phyloP scores from a whole-genome alignment of 306 rosid species.

The Rosa persica region DNA sequence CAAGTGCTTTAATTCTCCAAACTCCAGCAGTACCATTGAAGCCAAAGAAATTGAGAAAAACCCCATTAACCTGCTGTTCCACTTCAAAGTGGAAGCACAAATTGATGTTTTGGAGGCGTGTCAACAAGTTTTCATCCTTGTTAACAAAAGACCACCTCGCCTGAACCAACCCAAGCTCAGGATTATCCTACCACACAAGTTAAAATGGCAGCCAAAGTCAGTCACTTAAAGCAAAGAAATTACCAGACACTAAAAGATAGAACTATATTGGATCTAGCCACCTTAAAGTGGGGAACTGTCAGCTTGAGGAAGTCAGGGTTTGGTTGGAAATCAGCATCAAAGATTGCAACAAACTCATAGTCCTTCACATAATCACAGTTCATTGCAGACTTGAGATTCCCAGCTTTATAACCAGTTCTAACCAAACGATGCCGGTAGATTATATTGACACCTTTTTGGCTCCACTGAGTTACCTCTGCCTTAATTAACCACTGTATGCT shows the following conservation, averaged over 20 bases:
- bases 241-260: neutral
- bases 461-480: conserved; percentile 66
- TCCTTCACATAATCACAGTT: conserved; percentile 60
- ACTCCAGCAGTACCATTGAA: conserved; percentile 88
- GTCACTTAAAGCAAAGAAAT: conserved; percentile 15
- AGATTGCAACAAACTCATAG: conserved; percentile 70
- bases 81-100: conserved; percentile 81
- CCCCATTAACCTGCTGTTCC: conserved; percentile 77
- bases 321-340: conserved; percentile 83
- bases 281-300: conserved; percentile 75
- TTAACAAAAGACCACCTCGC: conserved; percentile 80
- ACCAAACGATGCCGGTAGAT: conserved; percentile 61
- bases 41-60: conserved; percentile 69
- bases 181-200: conserved; percentile 43
- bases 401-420: conserved; percentile 74
- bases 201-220: conserved; percentile 18
- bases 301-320: conserved; percentile 58
- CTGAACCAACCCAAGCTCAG: conserved; percentile 71
- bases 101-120: conserved; percentile 68
- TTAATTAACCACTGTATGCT: conserved; percentile 60
- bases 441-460: conserved; percentile 58
- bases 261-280: conserved; percentile 10
- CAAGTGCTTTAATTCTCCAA: conserved; percentile 79
- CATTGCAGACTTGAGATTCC: conserved; percentile 85
- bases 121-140: conserved; percentile 71